A percentile compares a stretch with the other conserved stretches of the same genome.
phyloP scores from a whole-genome alignment of 345 rosid genomes.

The Salix brachista region DNA sequence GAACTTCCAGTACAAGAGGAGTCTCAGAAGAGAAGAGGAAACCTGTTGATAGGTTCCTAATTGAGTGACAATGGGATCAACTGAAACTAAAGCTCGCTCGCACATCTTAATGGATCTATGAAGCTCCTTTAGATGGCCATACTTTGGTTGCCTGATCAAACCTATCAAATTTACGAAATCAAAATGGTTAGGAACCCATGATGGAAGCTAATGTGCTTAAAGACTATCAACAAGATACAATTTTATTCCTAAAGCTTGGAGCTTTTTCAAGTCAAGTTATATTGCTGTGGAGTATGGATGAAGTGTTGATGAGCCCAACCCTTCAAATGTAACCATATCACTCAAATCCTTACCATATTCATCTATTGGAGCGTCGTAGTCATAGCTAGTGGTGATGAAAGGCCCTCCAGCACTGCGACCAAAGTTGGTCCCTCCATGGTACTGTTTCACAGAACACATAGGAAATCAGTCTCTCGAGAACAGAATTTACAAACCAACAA shows the following conservation, averaged over 20 bases:
- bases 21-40: background rate
- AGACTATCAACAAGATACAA: background rate
- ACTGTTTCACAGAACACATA: slow-evolving; percentile 47
- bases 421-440: slow-evolving; percentile 98
- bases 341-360: slow-evolving; percentile 70
- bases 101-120: slow-evolving; percentile 95
- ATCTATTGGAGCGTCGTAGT: slow-evolving; percentile 93
- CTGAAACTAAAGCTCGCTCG: slow-evolving; percentile 72
- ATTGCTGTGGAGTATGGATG: background rate
- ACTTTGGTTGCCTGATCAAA: slow-evolving; percentile 89
- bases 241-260: background rate
- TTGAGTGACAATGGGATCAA: slow-evolving; percentile 80
- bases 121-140: slow-evolving; percentile 95
- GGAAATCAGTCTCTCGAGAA: slow-evolving; percentile 4
- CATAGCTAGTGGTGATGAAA: slow-evolving; percentile 94
- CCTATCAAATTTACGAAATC: slow-evolving; percentile 34
- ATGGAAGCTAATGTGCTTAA: background rate
- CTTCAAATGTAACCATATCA: background rate
- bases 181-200: background rate
- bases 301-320: background rate
- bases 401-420: slow-evolving; percentile 99
- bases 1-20: slow-evolving; percentile 4
- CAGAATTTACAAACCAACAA: background rate
- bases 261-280: background rate
- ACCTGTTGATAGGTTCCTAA: slow-evolving; percentile 88